These are phyloP conservation scores for Thermomucor indicae-seudaticae DNA, from an alignment of 371 early-diverging fungal genomes.

Conservation along the genomic window DNA sequence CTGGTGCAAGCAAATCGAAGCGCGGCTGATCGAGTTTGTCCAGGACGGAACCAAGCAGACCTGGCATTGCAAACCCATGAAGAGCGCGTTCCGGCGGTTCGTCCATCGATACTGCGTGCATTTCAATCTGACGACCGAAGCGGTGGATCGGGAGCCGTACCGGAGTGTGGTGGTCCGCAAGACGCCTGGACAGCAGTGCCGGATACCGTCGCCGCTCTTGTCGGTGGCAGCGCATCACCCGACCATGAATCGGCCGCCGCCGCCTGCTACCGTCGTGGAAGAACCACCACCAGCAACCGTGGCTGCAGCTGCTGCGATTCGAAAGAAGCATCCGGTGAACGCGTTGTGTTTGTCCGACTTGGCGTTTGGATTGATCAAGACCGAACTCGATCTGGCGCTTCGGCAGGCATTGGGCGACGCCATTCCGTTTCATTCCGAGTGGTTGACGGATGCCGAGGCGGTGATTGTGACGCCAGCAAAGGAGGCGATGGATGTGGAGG, in stretches of 20 bases:
- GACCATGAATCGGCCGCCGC: conserved; percentile 29
- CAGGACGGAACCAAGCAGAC: conserved; percentile 44
- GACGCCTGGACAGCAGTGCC: conserved; percentile 25
- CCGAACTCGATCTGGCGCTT: conserved; percentile 44
- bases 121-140: conserved; percentile 61
- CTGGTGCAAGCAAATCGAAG: conserved; percentile 66
- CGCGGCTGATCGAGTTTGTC: conserved; percentile 54
- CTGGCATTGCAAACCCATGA: conserved; percentile 68
- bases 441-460: conserved; percentile 52
- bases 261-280: conserved; percentile 15
- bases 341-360: conserved; percentile 51
- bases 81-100: conserved; percentile 57
- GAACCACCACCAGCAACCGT: neutral
- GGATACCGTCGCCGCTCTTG: conserved; percentile 34
- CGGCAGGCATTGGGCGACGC: conserved; percentile 29
- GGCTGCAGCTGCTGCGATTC: conserved; percentile 3
- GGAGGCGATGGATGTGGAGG: conserved; percentile 41
- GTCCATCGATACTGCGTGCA: conserved; percentile 66
- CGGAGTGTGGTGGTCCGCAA: conserved; percentile 67
- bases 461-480: conserved; percentile 42
- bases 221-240: conserved; percentile 40
- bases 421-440: conserved; percentile 40
- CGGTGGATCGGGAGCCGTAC: conserved; percentile 71
- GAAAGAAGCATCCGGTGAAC: conserved; percentile 45
- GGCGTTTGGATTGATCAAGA: conserved; percentile 50